Evolutionary conservation across 2,329 filamentous ascomycete genomes (phyloP), one percentile per base, ranked within the genome.

Genomic region (Mycosphaerella sp.): DNA sequence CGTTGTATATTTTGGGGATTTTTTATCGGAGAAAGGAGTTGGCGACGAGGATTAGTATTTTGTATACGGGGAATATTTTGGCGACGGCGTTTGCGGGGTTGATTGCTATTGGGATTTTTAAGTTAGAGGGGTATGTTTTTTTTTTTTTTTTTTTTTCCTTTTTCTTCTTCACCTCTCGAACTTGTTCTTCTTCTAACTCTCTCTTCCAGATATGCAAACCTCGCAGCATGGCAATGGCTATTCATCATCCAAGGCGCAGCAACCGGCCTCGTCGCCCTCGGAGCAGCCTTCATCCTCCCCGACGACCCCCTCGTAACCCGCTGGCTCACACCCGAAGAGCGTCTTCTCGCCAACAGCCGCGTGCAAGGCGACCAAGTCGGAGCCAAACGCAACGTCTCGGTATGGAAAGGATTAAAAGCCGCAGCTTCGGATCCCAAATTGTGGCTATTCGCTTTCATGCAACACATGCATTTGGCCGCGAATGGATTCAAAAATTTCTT

Each of bases 11-110:
- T 31, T 75, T 89, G n/a, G 88, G 86, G 0, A 79, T 89, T 59
- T 89, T 88, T 74, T 90, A 89, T 71, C 85, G 81, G 41, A 85
- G 85, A 63, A 77, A 79, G 40, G 86, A 90, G 69, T 77, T 89
- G 1, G 85, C 84, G 3, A 71, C 88, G 38, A 80, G 86, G 2
- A 83, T 89, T 2, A 84, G 83, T 1, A 88, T 87, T 62, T 76
- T 90, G 1, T 89, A 72, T 75, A 12, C 74, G 72, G 7, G 69
- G 70, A 58, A 71, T 67, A 48, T 71, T 66, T 7, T 66, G 36
- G 84, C 83, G 0, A 84, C 84, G 3, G 85, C 85, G 2, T 88
- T 89, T 62, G 85, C 83, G 0, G 85, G 85, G 6, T 61, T 76
- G 2, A 72, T 76, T 21, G 73, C 73, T 10, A 73, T 74, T n/a